Evolutionary conservation across 768 basidiomycete species (phyloP), one percentile per base, ranked within the genome.

Genomic region (Porphyrellus cyaneotinctus): DNA sequence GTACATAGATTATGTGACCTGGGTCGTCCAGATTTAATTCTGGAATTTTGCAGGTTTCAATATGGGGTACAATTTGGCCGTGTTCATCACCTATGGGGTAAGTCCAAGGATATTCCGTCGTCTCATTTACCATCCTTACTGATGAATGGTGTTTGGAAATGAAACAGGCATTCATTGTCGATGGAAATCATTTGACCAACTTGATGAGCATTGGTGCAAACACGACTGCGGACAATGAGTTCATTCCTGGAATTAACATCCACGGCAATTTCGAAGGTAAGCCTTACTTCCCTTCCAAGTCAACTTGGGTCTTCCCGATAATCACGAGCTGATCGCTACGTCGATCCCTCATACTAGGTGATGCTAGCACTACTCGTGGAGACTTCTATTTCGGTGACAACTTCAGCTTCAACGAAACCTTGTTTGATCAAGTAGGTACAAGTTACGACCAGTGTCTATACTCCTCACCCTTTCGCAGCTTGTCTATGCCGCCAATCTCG

Each of bases 331-430:
- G 33, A 62, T 41, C 8, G 5, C 20, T 18, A 9, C 2, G 11
- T 38, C n/a, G 5, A 28, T 14, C 18, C 22, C 32, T 20, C 4
- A 51, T 22, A 30, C 8, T 18, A 64, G 64, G 64, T 37, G 63
- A 64, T 52, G 60, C 44, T 7, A 65, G 64, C 43, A 63, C 61
- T 14, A 64, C 63, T 4, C 63, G 60, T 1, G 60, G 48, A 13
- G 63, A 64, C 36, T 63, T 20, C 43, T 66, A 66, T 36, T 65
- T 64, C 18, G 64, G 64, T 7, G 18, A 65, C 45, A 66, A 65
- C 41, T 64, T 17, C 14, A 53, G 30, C 12, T 66, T 66, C 51
- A 64, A 64, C 14, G 64, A 66, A 48, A 64, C 64, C 5, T 32
- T 64, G 53, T 64, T 64, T 18, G 49, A 58, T 14, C 48, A 60